These are phyloP conservation scores for Suhomyces anneliseae DNA, from an alignment of 1,139 yeast genomes.

Conservation along the genomic window DNA sequence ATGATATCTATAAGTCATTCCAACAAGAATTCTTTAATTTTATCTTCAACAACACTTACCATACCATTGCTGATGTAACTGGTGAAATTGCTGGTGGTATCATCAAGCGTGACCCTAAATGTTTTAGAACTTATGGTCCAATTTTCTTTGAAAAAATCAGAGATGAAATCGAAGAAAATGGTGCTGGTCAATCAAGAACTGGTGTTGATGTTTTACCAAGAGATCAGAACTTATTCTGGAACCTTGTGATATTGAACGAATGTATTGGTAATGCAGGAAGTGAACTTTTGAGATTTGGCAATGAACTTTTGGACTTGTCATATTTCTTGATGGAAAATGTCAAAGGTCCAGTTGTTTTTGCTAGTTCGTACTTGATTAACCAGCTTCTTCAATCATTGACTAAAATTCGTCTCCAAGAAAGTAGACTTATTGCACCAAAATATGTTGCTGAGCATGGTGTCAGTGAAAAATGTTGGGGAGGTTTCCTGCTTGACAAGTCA, in stretches of 20 bases:
- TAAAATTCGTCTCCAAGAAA: conserved; percentile 56
- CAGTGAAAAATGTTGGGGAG: conserved; percentile 71
- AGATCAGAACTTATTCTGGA: conserved; percentile 77
- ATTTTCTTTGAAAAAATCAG: conserved; percentile 53
- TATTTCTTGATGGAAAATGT: conserved; percentile 55
- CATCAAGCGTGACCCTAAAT: conserved; percentile 58
- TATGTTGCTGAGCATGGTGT: conserved; percentile 33
- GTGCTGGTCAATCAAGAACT: conserved; percentile 77
- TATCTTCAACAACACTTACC: conserved; percentile 58
- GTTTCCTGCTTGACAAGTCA: conserved; percentile 53
- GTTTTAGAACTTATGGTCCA: conserved; percentile 46
- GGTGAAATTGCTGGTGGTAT: conserved; percentile 72
- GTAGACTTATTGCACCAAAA: conserved; percentile 50
- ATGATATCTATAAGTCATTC: conserved; percentile 54
- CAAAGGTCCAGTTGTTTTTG: conserved; percentile 60
- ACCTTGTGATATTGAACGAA: conserved; percentile 69
- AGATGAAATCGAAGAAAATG: conserved; percentile 76
- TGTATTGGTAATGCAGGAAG: conserved; percentile 67
- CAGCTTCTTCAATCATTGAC: conserved; percentile 68
- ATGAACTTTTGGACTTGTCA: conserved; percentile 53
- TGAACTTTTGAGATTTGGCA: conserved; percentile 43
- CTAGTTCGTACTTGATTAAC: conserved; percentile 58
- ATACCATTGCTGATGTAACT: conserved; percentile 65
- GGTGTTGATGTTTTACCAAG: conserved; percentile 70
- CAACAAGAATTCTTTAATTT: conserved; percentile 57